A percentile compares a stretch with the other conserved stretches of the same genome.
Conservation (phyloP, 2,329 filamentous ascomycete genomes). For the Mollisiaceae sp. region DNA sequence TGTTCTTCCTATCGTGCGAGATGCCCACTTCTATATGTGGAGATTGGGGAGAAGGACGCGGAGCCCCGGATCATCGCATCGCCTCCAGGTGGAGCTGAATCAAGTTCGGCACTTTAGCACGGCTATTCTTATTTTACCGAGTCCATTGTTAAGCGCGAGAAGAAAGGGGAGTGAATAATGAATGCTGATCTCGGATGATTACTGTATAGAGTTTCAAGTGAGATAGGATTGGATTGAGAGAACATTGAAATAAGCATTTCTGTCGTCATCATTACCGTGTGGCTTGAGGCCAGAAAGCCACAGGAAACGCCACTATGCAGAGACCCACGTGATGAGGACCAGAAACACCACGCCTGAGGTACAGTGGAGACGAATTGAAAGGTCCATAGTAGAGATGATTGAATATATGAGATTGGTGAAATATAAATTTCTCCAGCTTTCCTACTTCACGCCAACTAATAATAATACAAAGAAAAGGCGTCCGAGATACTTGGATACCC, state of each 20-base stretch:
- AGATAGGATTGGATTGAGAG: neutral
- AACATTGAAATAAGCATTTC: slow-evolving; percentile 8
- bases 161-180: neutral
- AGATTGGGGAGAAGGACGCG: neutral
- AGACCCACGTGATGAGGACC: neutral
- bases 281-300: neutral
- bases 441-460: no score
- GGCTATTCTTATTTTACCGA: neutral
- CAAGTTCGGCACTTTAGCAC: neutral
- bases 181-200: neutral
- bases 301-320: neutral
- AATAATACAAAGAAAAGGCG: no score
- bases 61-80: slow-evolving; percentile 8
- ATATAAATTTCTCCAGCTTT: no score
- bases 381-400: neutral
- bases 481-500: no score
- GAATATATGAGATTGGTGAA: no score
- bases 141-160: neutral
- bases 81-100: neutral
- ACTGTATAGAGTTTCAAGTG: neutral
- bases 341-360: neutral
- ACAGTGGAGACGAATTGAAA: neutral
- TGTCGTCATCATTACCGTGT: slow-evolving; percentile 1
- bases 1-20: slow-evolving; percentile 8
- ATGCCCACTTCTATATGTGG: neutral